Base-by-base conservation (phyloP, 179 eudicot species). In the Spinacia oleracea region DNA sequence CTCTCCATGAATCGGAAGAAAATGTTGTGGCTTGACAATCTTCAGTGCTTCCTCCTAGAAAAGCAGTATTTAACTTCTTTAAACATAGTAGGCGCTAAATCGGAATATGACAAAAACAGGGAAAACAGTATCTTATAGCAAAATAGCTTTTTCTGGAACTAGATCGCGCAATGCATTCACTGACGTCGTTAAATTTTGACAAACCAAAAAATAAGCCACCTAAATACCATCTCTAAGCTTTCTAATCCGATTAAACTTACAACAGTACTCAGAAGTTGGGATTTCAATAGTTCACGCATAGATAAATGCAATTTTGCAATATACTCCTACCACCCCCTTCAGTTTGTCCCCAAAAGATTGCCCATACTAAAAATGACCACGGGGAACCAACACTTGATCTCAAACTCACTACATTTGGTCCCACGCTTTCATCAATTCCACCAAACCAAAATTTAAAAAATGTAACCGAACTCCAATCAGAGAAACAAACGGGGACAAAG, bases 21-120 rank as follows among this genome's bases (percentile, higher is more conserved):
- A 96, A 89, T 96, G 99, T 78, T 96, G 99, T 50, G 99, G 99
- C 88, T 91, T 96, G 83, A 96, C 98, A 86, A 96, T 93, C 83
- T 80, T 89, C 79, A 96, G 87, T 80, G 91, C 91, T 87, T 96
- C 99, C 63, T 82, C 98, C 99, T 96, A 81, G 83, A 76, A 85
- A 77, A 71, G 29, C 35, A 85, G 81, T 75, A 76, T 62, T 35
- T 12, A 42, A 53, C 58, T 65, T 53, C 42, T 53, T 46, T 56
- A 35, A 66, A 64, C 62, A 43, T 3, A 62, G 27, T 60, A 27
- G 23, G 11, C 65, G 55, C 48, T 50, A 79, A 48, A 20, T 63
- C 40, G 5, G 62, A 72, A 25, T 25, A 72, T 35, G 58, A 79
- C 3, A 34, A 62, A 16, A 21, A 40, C 4, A 18, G 20, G 20